Evolutionary conservation across 2,329 filamentous ascomycete genomes (phyloP).

Genomic region (Talaromyces islandicus): DNA sequence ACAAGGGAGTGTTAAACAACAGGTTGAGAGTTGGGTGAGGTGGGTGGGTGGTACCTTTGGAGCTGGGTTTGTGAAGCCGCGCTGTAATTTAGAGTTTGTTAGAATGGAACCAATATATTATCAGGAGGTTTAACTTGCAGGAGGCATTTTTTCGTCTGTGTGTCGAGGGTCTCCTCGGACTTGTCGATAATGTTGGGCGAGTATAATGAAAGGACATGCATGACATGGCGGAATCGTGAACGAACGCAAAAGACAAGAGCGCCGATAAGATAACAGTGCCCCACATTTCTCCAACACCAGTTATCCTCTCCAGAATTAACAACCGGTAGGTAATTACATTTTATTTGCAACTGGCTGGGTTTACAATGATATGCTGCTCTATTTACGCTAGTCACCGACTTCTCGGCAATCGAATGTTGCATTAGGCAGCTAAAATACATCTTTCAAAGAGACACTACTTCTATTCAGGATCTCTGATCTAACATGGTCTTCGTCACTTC

Average conservation of each 20-base stretch:
- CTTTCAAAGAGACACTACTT: background rate
- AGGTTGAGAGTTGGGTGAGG: background rate
- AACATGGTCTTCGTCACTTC: background rate
- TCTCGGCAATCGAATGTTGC: background rate
- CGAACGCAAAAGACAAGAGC: background rate
- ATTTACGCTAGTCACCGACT: background rate
- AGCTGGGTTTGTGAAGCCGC: constrained; percentile 42
- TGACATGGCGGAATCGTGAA: background rate
- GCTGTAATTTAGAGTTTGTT: constrained; percentile 22
- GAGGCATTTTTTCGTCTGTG: constrained; percentile 1
- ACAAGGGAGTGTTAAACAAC: background rate
- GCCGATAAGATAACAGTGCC: background rate
- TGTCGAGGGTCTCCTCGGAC: background rate
- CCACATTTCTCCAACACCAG: background rate
- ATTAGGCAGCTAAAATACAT: background rate
- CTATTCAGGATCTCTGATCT: background rate
- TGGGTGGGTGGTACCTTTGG: constrained; percentile 31
- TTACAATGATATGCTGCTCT: background rate
- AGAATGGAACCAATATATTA: background rate
- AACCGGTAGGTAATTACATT: background rate
- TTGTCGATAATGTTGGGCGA: background rate
- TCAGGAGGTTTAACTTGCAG: background rate
- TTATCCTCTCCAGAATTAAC: background rate
- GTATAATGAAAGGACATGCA: background rate
- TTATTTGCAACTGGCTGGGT: background rate